A percentile compares a stretch with the other conserved stretches of the same genome.
These are phyloP conservation scores for Pythium periplocum DNA, from an alignment of 352 stramenopile genomes.

Conservation along the genomic window DNA sequence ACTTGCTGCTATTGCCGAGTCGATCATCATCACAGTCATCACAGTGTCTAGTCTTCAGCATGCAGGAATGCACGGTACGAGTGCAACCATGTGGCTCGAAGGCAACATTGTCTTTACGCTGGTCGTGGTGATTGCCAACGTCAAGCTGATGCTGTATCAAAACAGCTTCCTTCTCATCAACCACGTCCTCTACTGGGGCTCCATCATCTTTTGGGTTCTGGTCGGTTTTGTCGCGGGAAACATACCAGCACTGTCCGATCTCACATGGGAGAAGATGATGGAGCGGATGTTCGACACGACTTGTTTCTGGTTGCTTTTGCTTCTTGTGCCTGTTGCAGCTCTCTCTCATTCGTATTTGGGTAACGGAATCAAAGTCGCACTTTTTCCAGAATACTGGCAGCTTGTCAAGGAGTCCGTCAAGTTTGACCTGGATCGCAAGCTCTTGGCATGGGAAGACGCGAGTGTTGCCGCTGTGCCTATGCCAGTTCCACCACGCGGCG, in stretches of 20 bases:
- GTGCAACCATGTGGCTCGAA: slow-evolving; percentile 66
- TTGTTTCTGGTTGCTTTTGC: slow-evolving; percentile 51
- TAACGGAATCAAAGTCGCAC: slow-evolving; percentile 45
- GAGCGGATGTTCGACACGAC: slow-evolving; percentile 50
- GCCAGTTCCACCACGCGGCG: slow-evolving; percentile 18
- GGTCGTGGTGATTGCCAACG: slow-evolving; percentile 68
- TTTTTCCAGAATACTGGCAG: slow-evolving; percentile 77
- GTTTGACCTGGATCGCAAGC: slow-evolving; percentile 46
- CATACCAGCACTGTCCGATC: slow-evolving; percentile 49
- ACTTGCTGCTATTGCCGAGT: slow-evolving; percentile 62
- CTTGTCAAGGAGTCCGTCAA: slow-evolving; percentile 72
- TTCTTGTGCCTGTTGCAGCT: slow-evolving; percentile 47
- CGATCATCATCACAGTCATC: slow-evolving; percentile 63
- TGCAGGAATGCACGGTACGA: slow-evolving; percentile 25
- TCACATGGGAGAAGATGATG: slow-evolving; percentile 69
- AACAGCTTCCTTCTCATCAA: slow-evolving; percentile 73
- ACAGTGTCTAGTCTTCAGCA: slow-evolving; percentile 38
- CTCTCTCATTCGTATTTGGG: slow-evolving; percentile 49
- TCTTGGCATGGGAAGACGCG: slow-evolving; percentile 64
- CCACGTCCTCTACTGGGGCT: slow-evolving; percentile 58
- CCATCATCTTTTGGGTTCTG: slow-evolving; percentile 53
- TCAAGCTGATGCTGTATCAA: slow-evolving; percentile 77
- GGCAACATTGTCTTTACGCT: slow-evolving; percentile 80
- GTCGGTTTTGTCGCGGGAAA: slow-evolving; percentile 53
- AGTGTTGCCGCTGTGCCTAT: slow-evolving; percentile 46